Base-by-base conservation (phyloP, 2,329 filamentous ascomycete species). In the Penicillium sp. region DNA sequence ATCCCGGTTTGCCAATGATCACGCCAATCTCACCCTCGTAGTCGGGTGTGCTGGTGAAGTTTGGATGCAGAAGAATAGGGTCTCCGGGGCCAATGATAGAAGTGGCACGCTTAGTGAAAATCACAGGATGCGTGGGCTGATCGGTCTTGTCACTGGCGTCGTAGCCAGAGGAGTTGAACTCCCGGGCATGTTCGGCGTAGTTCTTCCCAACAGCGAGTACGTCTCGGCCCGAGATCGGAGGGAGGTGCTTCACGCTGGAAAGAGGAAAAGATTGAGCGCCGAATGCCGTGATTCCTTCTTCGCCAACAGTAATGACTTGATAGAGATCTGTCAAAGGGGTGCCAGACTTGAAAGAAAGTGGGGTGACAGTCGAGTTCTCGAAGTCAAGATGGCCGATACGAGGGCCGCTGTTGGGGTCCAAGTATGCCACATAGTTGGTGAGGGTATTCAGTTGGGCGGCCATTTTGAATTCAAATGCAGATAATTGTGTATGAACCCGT, bases 1-100 rank as follows among this genome's bases (percentile, higher is more conserved):
- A 79, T 0, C 79, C 82, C 0, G 71, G 24, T 51, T 79, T 81
- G 1, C 81, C 81, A n/a, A 85, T 69, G 18, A 85, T 81, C 2
- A 84, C 79, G 0, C 80, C 81, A 43, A 85, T 75, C 56, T 85
- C 82, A 14, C 82, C 82, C 56, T 84, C 82, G 54, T 84, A 85
- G 60, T 84, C 82, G 1, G 78, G 58, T 1, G 75, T 81, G 9
- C 76, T 54, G 1, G 81, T 82, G 57, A 83, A 84, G 0, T 70
- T 71, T 0, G 68, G 60, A 60, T 82, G 79, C 2, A 74, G 73
- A 3, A 74, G 71, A 10, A 84, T 79, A 0, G 75, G 72, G 2
- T 82, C 77, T 0, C 74, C 75, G 52, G 77, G 61, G 0, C 77
- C 79, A 38, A 83, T 77, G 53, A 83, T 82, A 1, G 79, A 81